Base-by-base conservation (phyloP, 208 protist species). In the Phytomonas sp. region DNA sequence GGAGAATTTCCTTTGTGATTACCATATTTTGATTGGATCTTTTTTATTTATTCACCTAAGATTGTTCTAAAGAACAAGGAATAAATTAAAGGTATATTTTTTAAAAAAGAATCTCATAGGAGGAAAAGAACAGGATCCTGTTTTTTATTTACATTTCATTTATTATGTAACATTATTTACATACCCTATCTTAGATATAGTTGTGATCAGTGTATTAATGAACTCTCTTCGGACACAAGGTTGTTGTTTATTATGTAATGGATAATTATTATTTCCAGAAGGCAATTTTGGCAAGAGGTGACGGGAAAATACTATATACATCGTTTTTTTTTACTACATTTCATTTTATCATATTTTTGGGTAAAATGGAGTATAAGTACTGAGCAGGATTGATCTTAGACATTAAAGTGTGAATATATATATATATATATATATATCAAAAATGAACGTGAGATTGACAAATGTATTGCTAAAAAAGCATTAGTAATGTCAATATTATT, bases 381-480 rank as follows among this genome's bases (percentile, higher is more conserved):
- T 65, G 36, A 56, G 63, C 14, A 34, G 32, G 2, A 14, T 42
- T 6, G 11, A 32, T 23, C 31, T 4, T 59, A 11, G 29, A 14
- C 10, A 56, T 61, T 2, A 14, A 40, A 37, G 67, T 4, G 29
- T 4, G 34, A 70, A 5, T 29, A 71, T 29, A 32, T n/a, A n/a
- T n/a, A n/a, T n/a, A n/a, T n/a, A n/a, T n/a, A 33, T 33, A 66
- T 29, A 40, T n/a, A 4, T 4, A 37, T 49, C 3, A 72, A 32
- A 60, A 60, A 70, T 72, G 33, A 30, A 45, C 6, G 11, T 65
- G 16, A 72, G 10, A 67, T 30, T 66, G 31, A 68, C 66, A 67
- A 23, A 65, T 70, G 8, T 33, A 63, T 37, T 62, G 16, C 60
- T n/a, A 52, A 71, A 62, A 36, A 45, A 70, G 0, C 63, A 69